A percentile compares a stretch with the other conserved stretches of the same genome.
These are phyloP conservation scores for Hypoxylon rickii DNA, from an alignment of 495 filamentous ascomycete species.

Conservation along the genomic window DNA sequence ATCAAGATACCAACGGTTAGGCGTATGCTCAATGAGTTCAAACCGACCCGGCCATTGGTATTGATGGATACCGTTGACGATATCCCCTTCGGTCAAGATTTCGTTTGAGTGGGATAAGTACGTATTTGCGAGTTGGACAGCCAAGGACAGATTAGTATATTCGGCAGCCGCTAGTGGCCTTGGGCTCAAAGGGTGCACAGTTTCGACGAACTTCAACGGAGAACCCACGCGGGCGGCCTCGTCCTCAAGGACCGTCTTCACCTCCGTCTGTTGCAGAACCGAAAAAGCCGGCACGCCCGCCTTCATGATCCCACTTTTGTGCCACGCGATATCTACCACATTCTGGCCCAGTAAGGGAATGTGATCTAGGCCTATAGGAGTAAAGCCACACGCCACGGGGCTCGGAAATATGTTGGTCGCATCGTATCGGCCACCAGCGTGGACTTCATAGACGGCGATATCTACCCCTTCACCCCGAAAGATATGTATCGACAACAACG, in stretches of 20 bases:
- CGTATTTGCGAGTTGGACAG: background rate
- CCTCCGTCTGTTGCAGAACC: background rate
- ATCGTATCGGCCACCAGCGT: background rate
- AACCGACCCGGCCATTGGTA: background rate
- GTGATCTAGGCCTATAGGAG: background rate
- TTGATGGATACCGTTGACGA: background rate
- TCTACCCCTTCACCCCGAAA: background rate
- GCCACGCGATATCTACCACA: background rate
- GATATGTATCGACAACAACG: background rate
- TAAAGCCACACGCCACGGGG: background rate
- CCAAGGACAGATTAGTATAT: slow-evolving; percentile 1
- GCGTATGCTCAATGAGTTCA: background rate
- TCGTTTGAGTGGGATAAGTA: background rate
- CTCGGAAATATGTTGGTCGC: background rate
- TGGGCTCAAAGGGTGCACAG: background rate
- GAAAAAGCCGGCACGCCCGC: background rate
- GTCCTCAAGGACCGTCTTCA: background rate
- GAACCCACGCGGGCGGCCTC: background rate
- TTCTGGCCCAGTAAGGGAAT: background rate
- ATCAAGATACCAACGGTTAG: background rate
- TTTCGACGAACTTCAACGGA: background rate
- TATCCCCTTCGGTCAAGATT: background rate
- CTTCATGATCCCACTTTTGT: background rate
- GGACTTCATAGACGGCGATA: background rate
- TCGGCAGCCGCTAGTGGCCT: background rate